These are phyloP conservation scores for Emmonsiellopsis sp. DNA, from an alignment of 2,329 filamentous ascomycete species.

Conservation along the genomic window DNA sequence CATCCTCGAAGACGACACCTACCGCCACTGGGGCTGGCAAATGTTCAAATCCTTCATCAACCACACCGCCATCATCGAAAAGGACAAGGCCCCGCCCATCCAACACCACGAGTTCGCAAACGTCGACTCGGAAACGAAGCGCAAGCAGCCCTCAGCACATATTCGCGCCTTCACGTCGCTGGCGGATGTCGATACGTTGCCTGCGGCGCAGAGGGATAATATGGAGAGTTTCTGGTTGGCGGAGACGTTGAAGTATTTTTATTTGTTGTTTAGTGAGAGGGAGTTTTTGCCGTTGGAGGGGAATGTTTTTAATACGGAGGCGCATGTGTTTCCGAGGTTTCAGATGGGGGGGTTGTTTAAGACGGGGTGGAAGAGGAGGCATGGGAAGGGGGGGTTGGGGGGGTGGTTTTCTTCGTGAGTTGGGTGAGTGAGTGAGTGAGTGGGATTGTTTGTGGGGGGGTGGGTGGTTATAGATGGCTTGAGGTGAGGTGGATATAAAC, in stretches of 20 bases:
- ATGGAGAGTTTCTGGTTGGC: slow-evolving; percentile 99
- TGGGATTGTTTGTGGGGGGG: background rate
- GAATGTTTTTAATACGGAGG: slow-evolving; percentile 92
- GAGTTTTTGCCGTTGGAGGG: slow-evolving; percentile 77
- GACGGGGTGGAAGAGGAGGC: slow-evolving; percentile 31
- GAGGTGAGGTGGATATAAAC: background rate
- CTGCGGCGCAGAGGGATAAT: slow-evolving; percentile 67
- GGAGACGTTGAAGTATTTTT: slow-evolving; percentile 96
- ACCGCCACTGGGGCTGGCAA: slow-evolving; percentile 96
- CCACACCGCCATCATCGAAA: slow-evolving; percentile 69
- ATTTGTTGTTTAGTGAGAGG: slow-evolving; percentile 78
- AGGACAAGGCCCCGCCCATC: slow-evolving; percentile 37
- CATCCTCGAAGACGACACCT: slow-evolving; percentile 81
- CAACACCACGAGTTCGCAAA: slow-evolving; percentile 80
- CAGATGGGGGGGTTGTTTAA: slow-evolving; percentile 51
- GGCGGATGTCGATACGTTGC: slow-evolving; percentile 62
- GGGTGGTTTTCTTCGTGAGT: slow-evolving; percentile 38
- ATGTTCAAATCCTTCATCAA: slow-evolving; percentile 92
- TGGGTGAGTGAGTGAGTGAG: background rate
- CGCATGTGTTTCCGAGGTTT: slow-evolving; percentile 81
- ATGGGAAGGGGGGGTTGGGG: slow-evolving; percentile 13
- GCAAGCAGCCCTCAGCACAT: slow-evolving; percentile 6
- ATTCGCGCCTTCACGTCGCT: slow-evolving; percentile 68
- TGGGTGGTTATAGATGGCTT: background rate
- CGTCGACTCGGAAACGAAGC: slow-evolving; percentile 57